Evolutionary conservation across 2,329 filamentous ascomycete species (phyloP), one percentile per base, ranked within the genome.

Genomic region (Colletotrichum kahawae): DNA sequence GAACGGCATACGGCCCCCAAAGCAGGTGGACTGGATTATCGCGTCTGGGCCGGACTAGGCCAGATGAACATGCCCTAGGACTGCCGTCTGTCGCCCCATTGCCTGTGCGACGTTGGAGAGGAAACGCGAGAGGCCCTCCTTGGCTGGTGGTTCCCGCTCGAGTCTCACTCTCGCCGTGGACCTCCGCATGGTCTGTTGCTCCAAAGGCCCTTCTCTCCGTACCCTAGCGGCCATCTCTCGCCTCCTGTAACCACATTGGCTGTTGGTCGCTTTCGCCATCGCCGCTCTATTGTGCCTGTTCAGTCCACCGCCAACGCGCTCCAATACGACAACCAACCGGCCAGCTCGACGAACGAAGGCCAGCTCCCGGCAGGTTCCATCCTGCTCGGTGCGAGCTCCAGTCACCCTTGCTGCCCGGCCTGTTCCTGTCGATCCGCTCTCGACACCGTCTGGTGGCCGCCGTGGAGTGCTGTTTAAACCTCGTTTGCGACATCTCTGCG

Each of bases 41-140:
- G 71, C 33, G 71, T 33, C 74, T 74, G 64, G 59, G 34, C 65
- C 48, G 51, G 33, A 56, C 74, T 57, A 70, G 65, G 38, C 51
- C 60, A 70, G 48, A 56, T 51, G 36, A 62, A 60, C 59, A 43
- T 65, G 51, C 29, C 51, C 57, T 62, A 69, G 71, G 31, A 74
- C 59, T 70, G 38, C 66, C 31, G 60, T 54, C 70, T 62, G 65
- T 74, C 69, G 73, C 75, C 75, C 75, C 75, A 76, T 77, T 66
- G 60, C 68, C 56, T 77, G 73, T 77, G 73, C 69, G 75, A 77
- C 75, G 75, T 77, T 76, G 75, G 65, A 76, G 36, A 36, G 14
- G 13, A 16, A 57, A 31, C 21, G 54, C 21, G 60, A 36, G 21
- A 59, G 31, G 36, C 56, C 31, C 63, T 63, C 57, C 43, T 59